Percentiles rank a stretch among this genome's conserved stretches.
phyloP scores from a whole-genome alignment of 2,329 filamentous ascomycete species.

The Capronia epimyces region DNA sequence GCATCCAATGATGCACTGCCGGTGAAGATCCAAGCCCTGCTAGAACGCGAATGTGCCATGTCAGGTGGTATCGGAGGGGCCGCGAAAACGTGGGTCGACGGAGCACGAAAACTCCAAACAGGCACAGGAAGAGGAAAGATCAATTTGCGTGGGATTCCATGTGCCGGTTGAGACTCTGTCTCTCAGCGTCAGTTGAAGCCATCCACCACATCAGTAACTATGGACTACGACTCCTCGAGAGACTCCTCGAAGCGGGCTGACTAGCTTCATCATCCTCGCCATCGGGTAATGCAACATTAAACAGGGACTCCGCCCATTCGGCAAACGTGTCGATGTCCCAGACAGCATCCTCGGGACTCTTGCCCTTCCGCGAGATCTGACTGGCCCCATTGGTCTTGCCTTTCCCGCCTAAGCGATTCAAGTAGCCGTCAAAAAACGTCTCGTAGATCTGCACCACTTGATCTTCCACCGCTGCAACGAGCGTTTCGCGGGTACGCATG shows the following conservation, averaged over 20 bases:
- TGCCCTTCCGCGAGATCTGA: slow-evolving; percentile 48
- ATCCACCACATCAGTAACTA: slow-evolving; percentile 3
- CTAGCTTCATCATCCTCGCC: slow-evolving; percentile 31
- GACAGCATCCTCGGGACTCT: slow-evolving; percentile 55
- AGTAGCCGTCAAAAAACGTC: slow-evolving; percentile 55
- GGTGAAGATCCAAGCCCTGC: slow-evolving; percentile 57
- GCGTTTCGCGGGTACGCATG: slow-evolving; percentile 58
- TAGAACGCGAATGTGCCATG: slow-evolving; percentile 49
- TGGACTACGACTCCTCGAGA: slow-evolving; percentile 23
- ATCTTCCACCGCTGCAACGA: slow-evolving; percentile 61
- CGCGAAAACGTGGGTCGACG: slow-evolving; percentile 48
- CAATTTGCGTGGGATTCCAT: slow-evolving; percentile 18
- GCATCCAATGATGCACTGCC: slow-evolving; percentile 52
- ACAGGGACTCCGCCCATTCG: slow-evolving; percentile 57
- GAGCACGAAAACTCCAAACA: slow-evolving; percentile 45
- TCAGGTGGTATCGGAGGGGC: slow-evolving; percentile 43
- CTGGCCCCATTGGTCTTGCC: slow-evolving; percentile 31
- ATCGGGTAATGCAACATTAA: slow-evolving; percentile 40
- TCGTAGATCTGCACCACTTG: slow-evolving; percentile 59
- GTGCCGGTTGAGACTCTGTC: neutral
- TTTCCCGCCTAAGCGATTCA: slow-evolving; percentile 27
- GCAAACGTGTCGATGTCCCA: slow-evolving; percentile 62
- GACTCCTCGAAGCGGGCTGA: slow-evolving; percentile 24
- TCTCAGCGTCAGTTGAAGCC: neutral
- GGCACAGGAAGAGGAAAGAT: slow-evolving; percentile 41